Percentiles rank a stretch among this genome's conserved stretches.
Conservation (phyloP, 2,329 filamentous ascomycete species). For the Ophiosphaerella herpotricha region DNA sequence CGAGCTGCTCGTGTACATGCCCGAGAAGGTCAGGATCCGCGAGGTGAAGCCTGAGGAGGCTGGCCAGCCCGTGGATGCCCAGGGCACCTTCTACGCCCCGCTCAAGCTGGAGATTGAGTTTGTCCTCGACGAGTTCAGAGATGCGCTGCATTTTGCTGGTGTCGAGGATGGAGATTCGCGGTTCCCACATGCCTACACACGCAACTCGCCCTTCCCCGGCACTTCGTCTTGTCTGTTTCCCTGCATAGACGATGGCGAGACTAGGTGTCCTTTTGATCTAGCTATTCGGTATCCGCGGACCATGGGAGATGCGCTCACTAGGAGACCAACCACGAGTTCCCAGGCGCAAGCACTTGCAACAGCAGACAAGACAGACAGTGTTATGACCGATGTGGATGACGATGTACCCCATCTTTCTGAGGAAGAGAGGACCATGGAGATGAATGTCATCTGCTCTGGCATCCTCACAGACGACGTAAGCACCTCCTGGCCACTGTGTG, state of each 20-base stretch:
- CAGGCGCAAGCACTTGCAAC: constrained; percentile 21
- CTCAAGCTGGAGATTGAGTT: constrained; percentile 76
- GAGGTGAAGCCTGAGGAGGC: constrained; percentile 61
- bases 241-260: constrained; percentile 83
- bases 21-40: constrained; percentile 64
- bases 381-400: constrained; percentile 41
- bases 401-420: constrained; percentile 59
- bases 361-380: constrained; percentile 37
- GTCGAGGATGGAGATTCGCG: constrained; percentile 77
- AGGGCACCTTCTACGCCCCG: constrained; percentile 57
- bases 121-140: constrained; percentile 72
- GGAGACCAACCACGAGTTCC: constrained; percentile 11
- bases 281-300: constrained; percentile 85
- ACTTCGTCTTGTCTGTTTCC: constrained; percentile 87
- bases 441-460: constrained; percentile 89
- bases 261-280: constrained; percentile 84
- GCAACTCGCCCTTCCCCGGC: constrained; percentile 77
- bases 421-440: constrained; percentile 85
- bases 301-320: constrained; percentile 71
- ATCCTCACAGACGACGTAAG: constrained; percentile 78
- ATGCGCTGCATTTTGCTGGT: constrained; percentile 91
- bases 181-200: constrained; percentile 91
- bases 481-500: constrained; percentile 1
- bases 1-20: constrained; percentile 63
- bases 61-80: constrained; percentile 27